Evolutionary conservation across 2,329 filamentous ascomycete genomes (phyloP).

Genomic region (Aciculosporium take): DNA sequence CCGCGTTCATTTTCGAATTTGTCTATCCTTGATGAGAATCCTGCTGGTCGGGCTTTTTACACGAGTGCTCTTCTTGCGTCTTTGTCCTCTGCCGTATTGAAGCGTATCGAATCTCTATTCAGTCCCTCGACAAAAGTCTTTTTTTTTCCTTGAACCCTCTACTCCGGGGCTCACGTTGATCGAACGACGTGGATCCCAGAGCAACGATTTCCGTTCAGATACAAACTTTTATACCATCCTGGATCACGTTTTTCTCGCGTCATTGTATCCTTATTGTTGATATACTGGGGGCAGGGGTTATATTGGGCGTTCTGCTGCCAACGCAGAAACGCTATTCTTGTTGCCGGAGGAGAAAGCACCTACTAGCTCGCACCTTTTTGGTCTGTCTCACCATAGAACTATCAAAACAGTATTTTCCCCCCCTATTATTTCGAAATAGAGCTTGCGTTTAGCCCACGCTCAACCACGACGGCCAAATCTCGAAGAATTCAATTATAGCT

Average conservation of each 20-base stretch:
- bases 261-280: not conserved
- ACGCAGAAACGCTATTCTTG: not conserved
- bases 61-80: not conserved
- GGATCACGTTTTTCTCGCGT: not conserved
- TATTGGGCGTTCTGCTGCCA: not conserved
- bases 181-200: not conserved
- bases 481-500: not conserved
- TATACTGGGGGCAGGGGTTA: not conserved
- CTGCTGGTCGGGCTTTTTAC: constrained; percentile 7
- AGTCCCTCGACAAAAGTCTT: not conserved
- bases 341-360: not conserved
- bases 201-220: not conserved
- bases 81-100: not conserved
- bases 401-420: not conserved
- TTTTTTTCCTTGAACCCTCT: not conserved
- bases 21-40: constrained; percentile 2
- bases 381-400: not conserved
- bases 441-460: not conserved
- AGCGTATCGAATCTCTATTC: not conserved
- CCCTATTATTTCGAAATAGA: not conserved
- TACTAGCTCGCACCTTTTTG: not conserved
- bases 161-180: not conserved
- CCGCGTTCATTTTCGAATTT: not conserved
- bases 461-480: not conserved
- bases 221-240: not conserved